Base-by-base conservation (phyloP, 1,139 yeast genomes). In the Yamadazyma mexicana region DNA sequence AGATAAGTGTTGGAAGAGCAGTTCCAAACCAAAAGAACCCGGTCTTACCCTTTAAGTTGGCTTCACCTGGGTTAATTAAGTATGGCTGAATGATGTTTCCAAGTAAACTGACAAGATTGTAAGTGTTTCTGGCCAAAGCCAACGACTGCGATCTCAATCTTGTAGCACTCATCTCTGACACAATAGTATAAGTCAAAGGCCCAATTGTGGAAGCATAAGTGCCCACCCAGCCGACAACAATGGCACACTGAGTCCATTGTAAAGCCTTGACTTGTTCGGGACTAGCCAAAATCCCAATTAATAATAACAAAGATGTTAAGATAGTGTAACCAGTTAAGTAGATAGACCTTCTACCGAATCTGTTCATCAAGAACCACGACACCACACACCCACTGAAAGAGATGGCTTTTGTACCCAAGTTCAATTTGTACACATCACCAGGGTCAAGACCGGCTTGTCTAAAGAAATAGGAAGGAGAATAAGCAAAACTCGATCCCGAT, bases 11-110 rank as follows among this genome's bases (percentile, higher is more conserved):
- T 20, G 62, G n/a, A 4, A 72, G 43, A 17, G 75, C 63, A 37
- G 75, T 58, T 0, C 75, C 83, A 17, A 74, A 79, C 73, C 77
- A 79, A 52, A 80, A 68, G 54, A 77, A 76, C 2, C 79, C 84
- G 15, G 80, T 67, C 55, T 79, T 79, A 25, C 81, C 85, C 43
- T 73, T 66, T 79, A 79, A 69, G 50, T 77, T 69, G 68, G 80
- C 77, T 9, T 74, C 74, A 12, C 71, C 65, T 2, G 81, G 78
- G 54, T 78, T 79, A 54, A 81, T 66, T 82, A 79, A 73, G 53
- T 77, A 75, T 14, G 86, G 85, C 40, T 70, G 70, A 22, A 74
- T 62, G 30, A 77, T 61, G 16, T 73, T 49, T 51, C 55, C 64
- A 31, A 75, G 60, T 45, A 79, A 69, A 31, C 73, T 70, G 30